A percentile compares a stretch with the other conserved stretches of the same genome.
phyloP scores from a whole-genome alignment of 1,284 basidiomycete genomes.

The Austropuccinia psidii region DNA sequence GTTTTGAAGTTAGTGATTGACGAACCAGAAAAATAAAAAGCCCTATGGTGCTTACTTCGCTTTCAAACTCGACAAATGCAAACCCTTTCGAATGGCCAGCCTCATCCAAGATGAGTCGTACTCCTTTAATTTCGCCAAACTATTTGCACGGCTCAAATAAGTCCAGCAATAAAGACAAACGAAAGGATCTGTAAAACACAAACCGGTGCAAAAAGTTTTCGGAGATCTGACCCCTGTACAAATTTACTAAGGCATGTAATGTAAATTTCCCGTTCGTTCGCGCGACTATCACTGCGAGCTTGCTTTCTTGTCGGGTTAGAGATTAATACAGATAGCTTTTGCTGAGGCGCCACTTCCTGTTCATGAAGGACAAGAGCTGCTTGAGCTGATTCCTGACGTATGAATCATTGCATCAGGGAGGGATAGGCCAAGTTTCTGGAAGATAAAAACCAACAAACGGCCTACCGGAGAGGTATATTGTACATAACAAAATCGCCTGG shows the following conservation, averaged over 20 bases:
- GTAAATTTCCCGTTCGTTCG: slow-evolving; percentile 73
- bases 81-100: slow-evolving; percentile 71
- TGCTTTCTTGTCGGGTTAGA: slow-evolving; percentile 86
- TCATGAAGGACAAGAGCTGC: slow-evolving; percentile 69
- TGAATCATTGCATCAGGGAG: background rate
- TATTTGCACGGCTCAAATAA: slow-evolving; percentile 45
- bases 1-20: slow-evolving; percentile 15
- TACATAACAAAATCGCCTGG: slow-evolving; percentile 87
- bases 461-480: slow-evolving; percentile 76
- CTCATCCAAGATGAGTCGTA: slow-evolving; percentile 67
- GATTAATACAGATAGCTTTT: slow-evolving; percentile 65
- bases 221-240: slow-evolving; percentile 63
- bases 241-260: slow-evolving; percentile 72
- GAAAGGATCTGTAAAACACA: slow-evolving; percentile 38
- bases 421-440: background rate
- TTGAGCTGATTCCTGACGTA: slow-evolving; percentile 61
- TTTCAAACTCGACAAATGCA: slow-evolving; percentile 85
- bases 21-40: background rate
- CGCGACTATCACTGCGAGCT: slow-evolving; percentile 71
- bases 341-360: slow-evolving; percentile 58
- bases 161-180: background rate
- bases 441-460: slow-evolving; percentile 29
- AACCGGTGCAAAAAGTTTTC: slow-evolving; percentile 66
- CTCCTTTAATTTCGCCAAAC: slow-evolving; percentile 72
- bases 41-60: slow-evolving; percentile 56